These are phyloP conservation scores for Fomitopsis betulina DNA, from an alignment of 1,284 basidiomycete species.

Conservation along the genomic window DNA sequence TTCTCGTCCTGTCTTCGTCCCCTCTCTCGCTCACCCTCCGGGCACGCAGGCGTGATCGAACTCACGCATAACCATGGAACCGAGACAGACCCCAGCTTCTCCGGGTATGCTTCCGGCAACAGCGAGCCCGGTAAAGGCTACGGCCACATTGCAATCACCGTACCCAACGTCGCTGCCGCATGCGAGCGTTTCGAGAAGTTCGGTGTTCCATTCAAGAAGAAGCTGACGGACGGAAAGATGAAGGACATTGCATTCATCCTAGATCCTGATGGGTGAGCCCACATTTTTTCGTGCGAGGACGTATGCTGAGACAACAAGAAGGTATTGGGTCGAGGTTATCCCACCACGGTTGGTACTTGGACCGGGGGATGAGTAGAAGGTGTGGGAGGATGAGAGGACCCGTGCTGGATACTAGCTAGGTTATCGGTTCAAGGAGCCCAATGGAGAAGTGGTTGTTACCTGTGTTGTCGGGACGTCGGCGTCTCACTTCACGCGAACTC, in stretches of 20 bases:
- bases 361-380: conserved; percentile 5
- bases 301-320: not conserved
- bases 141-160: conserved; percentile 83
- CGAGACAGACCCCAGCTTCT: conserved; percentile 70
- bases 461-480: too few relatives aligned
- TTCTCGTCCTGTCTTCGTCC: not conserved
- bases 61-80: conserved; percentile 89
- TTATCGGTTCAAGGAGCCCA: too few relatives aligned
- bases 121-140: conserved; percentile 74
- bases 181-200: conserved; percentile 82
- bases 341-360: conserved; percentile 4
- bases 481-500: too few relatives aligned
- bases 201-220: conserved; percentile 88
- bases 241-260: conserved; percentile 82
- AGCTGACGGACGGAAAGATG: conserved; percentile 84
- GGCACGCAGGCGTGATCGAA: conserved; percentile 57
- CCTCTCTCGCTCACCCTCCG: conserved; percentile 26
- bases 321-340: conserved; percentile 20
- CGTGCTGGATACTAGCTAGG: too few relatives aligned
- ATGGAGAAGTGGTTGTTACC: too few relatives aligned
- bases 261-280: conserved; percentile 77
- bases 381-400: too few relatives aligned
- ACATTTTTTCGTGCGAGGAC: not conserved
- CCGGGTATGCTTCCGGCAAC: conserved; percentile 81
- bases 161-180: conserved; percentile 78